Evolutionary conservation across 192 early-diverging fungal species (phyloP).

Genomic region (Podila epigama): DNA sequence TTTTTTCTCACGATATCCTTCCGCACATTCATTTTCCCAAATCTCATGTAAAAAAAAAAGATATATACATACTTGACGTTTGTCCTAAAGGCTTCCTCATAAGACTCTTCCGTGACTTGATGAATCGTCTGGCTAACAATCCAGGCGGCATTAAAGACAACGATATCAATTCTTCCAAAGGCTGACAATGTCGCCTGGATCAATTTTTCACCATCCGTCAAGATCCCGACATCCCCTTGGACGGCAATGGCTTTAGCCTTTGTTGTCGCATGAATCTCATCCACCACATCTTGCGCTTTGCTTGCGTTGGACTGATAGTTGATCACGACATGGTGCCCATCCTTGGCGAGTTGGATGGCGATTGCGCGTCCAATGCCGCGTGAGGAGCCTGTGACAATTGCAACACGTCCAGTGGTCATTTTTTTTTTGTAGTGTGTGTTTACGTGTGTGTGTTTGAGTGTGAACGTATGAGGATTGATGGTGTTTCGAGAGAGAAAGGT

Average conservation of each 20-base stretch:
- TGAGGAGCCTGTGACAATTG: constrained; percentile 91
- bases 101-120: constrained; percentile 81
- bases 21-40: not conserved
- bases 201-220: constrained; percentile 81
- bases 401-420: constrained; percentile 72
- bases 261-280: constrained; percentile 64
- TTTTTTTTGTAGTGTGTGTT: not conserved
- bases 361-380: constrained; percentile 92
- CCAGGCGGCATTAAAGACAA: constrained; percentile 92
- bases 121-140: constrained; percentile 83
- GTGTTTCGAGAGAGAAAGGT: too few species aligned
- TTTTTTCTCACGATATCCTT: not conserved
- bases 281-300: constrained; percentile 80
- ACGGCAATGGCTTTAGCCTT: constrained; percentile 58
- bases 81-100: constrained; percentile 84
- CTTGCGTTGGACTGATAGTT: constrained; percentile 82
- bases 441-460: not conserved
- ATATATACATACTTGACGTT: constrained; percentile 74
- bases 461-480: too few species aligned
- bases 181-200: constrained; percentile 77
- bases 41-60: too few species aligned
- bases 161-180: constrained; percentile 50
- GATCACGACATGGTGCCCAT: constrained; percentile 62
- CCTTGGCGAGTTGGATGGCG: constrained; percentile 82
- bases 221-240: constrained; percentile 80